Evolutionary conservation across 2,329 filamentous ascomycete species (phyloP).

Genomic region (Thielaviopsis ethacetica): DNA sequence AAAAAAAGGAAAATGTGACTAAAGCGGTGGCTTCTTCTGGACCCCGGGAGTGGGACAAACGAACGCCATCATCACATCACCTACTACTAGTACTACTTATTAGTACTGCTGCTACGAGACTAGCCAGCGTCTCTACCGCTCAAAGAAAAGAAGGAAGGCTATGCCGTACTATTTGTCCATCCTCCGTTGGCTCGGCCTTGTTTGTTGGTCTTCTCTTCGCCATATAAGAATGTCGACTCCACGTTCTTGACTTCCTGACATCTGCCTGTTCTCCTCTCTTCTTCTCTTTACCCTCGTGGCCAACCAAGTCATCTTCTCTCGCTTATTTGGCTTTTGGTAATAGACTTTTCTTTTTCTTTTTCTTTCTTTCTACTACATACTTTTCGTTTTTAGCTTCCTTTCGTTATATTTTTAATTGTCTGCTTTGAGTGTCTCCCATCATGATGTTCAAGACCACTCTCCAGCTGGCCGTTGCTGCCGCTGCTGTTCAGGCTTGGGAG

Average conservation of each 20-base stretch:
- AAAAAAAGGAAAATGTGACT: too few species aligned
- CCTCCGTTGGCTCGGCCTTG: background rate
- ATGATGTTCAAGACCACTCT: background rate
- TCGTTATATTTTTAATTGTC: background rate
- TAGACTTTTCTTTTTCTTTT: background rate
- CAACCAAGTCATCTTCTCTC: constrained; percentile 3
- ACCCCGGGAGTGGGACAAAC: background rate
- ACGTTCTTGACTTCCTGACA: background rate
- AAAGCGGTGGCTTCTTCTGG: background rate
- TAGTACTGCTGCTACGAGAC: too few species aligned
- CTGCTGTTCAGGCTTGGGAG: constrained; percentile 16
- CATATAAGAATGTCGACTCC: background rate
- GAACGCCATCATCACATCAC: background rate
- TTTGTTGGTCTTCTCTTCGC: background rate
- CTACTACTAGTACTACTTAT: background rate
- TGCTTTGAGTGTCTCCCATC: background rate
- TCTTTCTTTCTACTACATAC: too few species aligned
- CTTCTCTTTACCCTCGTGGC: background rate
- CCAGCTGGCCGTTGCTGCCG: constrained; percentile 17
- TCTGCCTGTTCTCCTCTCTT: background rate
- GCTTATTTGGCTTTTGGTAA: constrained; percentile 4
- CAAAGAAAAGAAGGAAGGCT: too few species aligned
- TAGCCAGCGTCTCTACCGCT: background rate
- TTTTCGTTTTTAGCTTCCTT: background rate
- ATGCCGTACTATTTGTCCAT: too few species aligned